Percentiles rank a stretch among this genome's conserved stretches.
These are phyloP conservation scores for Corchorus olitorius DNA, from an alignment of 345 rosid genomes.

Conservation along the genomic window DNA sequence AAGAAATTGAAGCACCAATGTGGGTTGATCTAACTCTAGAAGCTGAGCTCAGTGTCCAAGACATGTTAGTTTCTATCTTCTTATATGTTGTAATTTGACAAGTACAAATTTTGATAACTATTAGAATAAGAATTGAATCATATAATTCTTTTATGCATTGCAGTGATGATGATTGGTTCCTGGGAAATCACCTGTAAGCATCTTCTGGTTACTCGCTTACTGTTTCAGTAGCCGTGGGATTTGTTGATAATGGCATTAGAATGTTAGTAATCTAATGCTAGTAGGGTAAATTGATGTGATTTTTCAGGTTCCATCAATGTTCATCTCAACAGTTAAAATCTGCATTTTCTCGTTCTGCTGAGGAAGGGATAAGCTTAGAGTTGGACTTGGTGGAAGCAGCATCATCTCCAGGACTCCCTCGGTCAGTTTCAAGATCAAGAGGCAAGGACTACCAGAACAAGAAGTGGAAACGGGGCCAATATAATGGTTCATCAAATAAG, in stretches of 20 bases:
- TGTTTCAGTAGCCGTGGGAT: neutral
- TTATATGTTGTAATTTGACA: neutral
- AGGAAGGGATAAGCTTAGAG: slow-evolving; percentile 25
- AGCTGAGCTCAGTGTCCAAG: neutral
- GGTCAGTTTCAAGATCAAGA: slow-evolving; percentile 62
- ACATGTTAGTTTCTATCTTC: slow-evolving; percentile 8
- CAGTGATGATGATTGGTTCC: slow-evolving; percentile 65
- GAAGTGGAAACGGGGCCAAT: slow-evolving; percentile 29
- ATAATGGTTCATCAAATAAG: slow-evolving; percentile 26
- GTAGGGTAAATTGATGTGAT: slow-evolving; percentile 9
- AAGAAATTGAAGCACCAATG: slow-evolving; percentile 28
- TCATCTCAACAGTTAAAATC: slow-evolving; percentile 54
- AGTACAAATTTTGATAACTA: neutral
- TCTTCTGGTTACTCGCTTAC: slow-evolving; percentile 9
- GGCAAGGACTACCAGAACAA: slow-evolving; percentile 50
- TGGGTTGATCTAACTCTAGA: slow-evolving; percentile 18
- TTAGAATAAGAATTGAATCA: neutral
- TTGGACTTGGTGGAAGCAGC: slow-evolving; percentile 25
- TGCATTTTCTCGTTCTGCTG: slow-evolving; percentile 36
- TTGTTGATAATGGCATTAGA: slow-evolving; percentile 1
- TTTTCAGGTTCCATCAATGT: slow-evolving; percentile 58
- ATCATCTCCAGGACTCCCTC: slow-evolving; percentile 47
- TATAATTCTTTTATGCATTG: slow-evolving; percentile 19
- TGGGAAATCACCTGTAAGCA: slow-evolving; percentile 51
- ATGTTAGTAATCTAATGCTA: neutral